These are phyloP conservation scores for Plasmopara viticola DNA, from an alignment of 352 stramenopile genomes.

Conservation along the genomic window DNA sequence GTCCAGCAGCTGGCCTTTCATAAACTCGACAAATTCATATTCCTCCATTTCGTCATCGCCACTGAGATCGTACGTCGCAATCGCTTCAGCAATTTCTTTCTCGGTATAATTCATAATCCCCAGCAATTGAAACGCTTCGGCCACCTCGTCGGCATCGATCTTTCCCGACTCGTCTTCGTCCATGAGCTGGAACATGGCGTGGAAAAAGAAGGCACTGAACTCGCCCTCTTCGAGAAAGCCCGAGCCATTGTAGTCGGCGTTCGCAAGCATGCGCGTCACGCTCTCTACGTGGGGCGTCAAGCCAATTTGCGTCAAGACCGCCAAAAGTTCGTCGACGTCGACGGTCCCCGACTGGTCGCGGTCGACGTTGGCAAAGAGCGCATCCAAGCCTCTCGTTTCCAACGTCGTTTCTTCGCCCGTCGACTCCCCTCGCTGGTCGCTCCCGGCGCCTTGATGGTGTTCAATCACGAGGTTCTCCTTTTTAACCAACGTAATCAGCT, in stretches of 20 bases:
- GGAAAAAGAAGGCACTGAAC: constrained; percentile 66
- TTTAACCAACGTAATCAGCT: constrained; percentile 36
- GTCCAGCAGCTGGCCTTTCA: constrained; percentile 57
- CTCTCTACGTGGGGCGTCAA: constrained; percentile 51
- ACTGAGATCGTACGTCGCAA: constrained; percentile 68
- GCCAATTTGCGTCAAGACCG: constrained; percentile 57
- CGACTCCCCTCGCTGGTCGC: background rate
- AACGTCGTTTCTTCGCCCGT: constrained; percentile 37
- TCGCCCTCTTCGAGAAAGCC: constrained; percentile 48
- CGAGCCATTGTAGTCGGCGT: constrained; percentile 46
- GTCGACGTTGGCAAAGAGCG: constrained; percentile 59
- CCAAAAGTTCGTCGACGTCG: constrained; percentile 50
- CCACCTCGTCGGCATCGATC: constrained; percentile 69
- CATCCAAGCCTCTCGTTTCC: constrained; percentile 50
- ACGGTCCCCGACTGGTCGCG: constrained; percentile 53
- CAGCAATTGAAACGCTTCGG: constrained; percentile 68
- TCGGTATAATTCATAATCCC: constrained; percentile 53
- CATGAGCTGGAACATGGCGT: constrained; percentile 71
- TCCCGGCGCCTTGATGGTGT: constrained; percentile 18
- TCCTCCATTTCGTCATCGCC: constrained; percentile 76
- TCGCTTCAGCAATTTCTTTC: constrained; percentile 54
- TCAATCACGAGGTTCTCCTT: constrained; percentile 38
- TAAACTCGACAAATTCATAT: constrained; percentile 78
- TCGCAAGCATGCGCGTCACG: constrained; percentile 36
- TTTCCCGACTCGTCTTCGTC: constrained; percentile 65